Conservation (phyloP, 2,329 filamentous ascomycete species). For the Ophiosphaerella korrae region DNA sequence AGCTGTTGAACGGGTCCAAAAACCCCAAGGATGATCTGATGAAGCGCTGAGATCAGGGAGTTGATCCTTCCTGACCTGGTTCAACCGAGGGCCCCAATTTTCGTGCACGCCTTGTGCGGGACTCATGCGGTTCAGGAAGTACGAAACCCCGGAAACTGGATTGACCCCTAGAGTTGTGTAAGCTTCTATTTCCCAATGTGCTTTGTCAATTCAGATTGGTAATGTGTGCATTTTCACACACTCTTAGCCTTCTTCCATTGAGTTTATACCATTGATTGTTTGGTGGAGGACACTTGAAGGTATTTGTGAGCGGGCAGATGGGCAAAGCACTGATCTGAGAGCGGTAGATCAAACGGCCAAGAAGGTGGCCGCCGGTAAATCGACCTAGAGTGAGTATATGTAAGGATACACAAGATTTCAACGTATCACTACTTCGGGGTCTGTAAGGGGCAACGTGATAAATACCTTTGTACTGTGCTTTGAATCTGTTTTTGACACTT, state of each 20-base stretch:
- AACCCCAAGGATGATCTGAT: conserved; percentile 1
- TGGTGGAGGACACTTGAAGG: not conserved
- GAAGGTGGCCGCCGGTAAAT: too few species aligned
- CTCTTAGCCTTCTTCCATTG: not conserved
- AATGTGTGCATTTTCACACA: not conserved
- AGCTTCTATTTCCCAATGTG: not conserved
- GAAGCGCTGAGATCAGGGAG: not conserved
- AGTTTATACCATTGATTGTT: not conserved
- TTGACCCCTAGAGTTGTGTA: not conserved
- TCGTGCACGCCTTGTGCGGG: not conserved
- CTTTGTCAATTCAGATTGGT: not conserved
- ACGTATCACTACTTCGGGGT: too few species aligned
- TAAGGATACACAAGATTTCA: too few species aligned
- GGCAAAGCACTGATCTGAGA: too few species aligned
- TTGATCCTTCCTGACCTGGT: not conserved
- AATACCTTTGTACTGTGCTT: too few species aligned
- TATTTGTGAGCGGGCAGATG: too few species aligned
- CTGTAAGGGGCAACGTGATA: too few species aligned
- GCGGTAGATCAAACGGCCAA: too few species aligned
- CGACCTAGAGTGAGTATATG: too few species aligned
- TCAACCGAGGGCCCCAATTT: not conserved
- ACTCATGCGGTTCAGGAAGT: not conserved
- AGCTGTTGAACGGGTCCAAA: not conserved
- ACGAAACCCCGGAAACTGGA: not conserved
- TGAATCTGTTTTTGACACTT: too few species aligned